phyloP scores from a whole-genome alignment of 495 filamentous ascomycete species.

The Cryomyces antarcticus region DNA sequence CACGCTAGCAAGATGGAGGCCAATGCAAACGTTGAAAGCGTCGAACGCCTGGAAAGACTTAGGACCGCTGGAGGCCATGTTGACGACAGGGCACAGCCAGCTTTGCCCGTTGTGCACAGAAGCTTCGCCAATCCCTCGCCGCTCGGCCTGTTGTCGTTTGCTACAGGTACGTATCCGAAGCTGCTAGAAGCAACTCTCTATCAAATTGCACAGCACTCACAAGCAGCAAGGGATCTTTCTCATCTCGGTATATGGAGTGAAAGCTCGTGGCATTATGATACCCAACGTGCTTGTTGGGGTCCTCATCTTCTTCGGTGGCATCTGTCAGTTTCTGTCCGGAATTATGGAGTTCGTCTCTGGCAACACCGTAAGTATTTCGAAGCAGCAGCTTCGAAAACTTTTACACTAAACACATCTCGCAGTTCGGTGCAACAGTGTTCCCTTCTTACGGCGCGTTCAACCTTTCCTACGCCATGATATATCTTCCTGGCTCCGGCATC shows the following conservation, averaged over 20 bases:
- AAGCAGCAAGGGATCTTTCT: conserved; percentile 12
- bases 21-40: not conserved
- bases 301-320: conserved; percentile 22
- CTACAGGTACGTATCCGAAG: conserved; percentile 4
- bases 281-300: conserved; percentile 18
- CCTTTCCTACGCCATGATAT: conserved; percentile 19
- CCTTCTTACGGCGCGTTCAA: conserved; percentile 20
- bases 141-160: conserved; percentile 14
- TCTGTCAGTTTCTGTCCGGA: conserved; percentile 17
- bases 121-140: conserved; percentile 10
- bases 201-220: not conserved
- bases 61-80: not conserved
- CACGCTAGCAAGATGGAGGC: not conserved
- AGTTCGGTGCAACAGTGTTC: conserved; percentile 20
- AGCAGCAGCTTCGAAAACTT: no score
- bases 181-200: no score
- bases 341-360: conserved; percentile 18
- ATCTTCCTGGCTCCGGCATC: conserved; percentile 19
- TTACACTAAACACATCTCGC: no score
- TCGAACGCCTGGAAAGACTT: not conserved
- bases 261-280: conserved; percentile 17
- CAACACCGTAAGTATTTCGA: conserved; percentile 7
- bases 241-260: conserved; percentile 16
- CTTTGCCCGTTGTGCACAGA: conserved; percentile 2
- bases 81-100: conserved; percentile 1